Evolutionary conservation across 768 basidiomycete species (phyloP).

Genomic region (Boletus fagicola): DNA sequence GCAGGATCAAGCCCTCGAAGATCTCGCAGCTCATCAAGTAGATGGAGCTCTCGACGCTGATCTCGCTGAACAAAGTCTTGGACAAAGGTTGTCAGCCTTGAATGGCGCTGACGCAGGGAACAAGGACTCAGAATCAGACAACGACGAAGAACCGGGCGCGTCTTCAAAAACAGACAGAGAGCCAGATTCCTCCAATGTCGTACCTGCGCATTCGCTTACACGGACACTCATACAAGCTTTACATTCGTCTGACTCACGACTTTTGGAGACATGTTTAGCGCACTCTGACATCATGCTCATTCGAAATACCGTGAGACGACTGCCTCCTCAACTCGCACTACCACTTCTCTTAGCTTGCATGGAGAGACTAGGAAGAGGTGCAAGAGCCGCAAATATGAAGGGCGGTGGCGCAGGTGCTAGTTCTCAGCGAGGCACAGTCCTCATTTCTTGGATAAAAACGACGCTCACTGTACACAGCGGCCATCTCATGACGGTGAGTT

Average conservation of each 20-base stretch:
- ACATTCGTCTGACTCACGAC: conserved; percentile 86
- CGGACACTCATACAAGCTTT: conserved; percentile 94
- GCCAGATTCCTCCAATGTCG: conserved; percentile 37
- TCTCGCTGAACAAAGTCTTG: conserved; percentile 87
- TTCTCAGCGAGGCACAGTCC: conserved; percentile 66
- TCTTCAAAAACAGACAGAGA: conserved; percentile 17
- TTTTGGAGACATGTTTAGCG: conserved; percentile 83
- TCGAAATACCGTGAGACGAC: conserved; percentile 77
- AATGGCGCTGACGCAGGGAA: conserved; percentile 46
- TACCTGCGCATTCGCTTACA: conserved; percentile 84
- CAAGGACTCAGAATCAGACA: conserved; percentile 40
- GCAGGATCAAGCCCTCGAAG: conserved; percentile 54
- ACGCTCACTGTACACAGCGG: conserved; percentile 85
- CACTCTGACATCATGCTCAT: conserved; percentile 83
- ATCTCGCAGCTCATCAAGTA: conserved; percentile 45
- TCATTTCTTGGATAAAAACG: conserved; percentile 77
- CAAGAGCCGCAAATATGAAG: conserved; percentile 67
- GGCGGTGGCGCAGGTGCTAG: conserved; percentile 79
- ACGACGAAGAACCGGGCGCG: conserved; percentile 44
- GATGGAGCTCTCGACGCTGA: conserved; percentile 79
- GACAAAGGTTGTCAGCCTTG: conserved; percentile 81
- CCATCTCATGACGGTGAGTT: conserved; percentile 88
- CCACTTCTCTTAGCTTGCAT: conserved; percentile 85
- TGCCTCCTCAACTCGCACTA: conserved; percentile 85
- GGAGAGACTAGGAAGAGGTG: conserved; percentile 80